These are phyloP conservation scores for Babesia sp. DNA, from an alignment of 169 alveolate genomes.

Conservation along the genomic window DNA sequence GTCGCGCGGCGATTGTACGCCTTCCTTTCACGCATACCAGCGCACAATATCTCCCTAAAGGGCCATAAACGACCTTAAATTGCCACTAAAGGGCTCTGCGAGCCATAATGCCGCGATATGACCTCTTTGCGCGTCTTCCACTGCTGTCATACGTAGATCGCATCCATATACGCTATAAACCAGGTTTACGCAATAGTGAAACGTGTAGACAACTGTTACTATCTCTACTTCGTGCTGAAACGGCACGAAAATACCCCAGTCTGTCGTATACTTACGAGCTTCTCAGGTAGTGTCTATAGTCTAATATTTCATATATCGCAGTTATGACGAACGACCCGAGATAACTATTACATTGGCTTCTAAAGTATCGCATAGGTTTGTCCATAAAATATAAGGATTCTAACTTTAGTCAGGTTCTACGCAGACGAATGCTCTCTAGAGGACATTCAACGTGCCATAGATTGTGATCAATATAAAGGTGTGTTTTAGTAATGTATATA, in stretches of 20 bases:
- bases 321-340: constrained; percentile 63
- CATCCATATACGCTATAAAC: constrained; percentile 51
- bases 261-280: constrained; percentile 52
- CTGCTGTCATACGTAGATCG: constrained; percentile 56
- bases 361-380: constrained; percentile 47
- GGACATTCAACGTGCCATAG: constrained; percentile 57
- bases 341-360: constrained; percentile 33
- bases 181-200: constrained; percentile 57
- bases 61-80: too few relatives aligned
- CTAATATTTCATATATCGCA: not conserved
- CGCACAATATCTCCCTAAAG: too few relatives aligned
- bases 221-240: constrained; percentile 18
- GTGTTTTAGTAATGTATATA: not conserved
- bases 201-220: constrained; percentile 60
- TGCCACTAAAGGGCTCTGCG: too few relatives aligned
- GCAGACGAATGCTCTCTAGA: constrained; percentile 51
- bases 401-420: constrained; percentile 20
- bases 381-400: not conserved
- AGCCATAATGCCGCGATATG: constrained; percentile 51
- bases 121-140: constrained; percentile 34
- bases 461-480: constrained; percentile 62
- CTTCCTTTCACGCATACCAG: too few relatives aligned
- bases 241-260: constrained; percentile 27
- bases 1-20: too few relatives aligned
- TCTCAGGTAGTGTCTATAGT: constrained; percentile 26